These are phyloP conservation scores for Candida sp. DNA, from an alignment of 1,139 yeast species.

Conservation along the genomic window DNA sequence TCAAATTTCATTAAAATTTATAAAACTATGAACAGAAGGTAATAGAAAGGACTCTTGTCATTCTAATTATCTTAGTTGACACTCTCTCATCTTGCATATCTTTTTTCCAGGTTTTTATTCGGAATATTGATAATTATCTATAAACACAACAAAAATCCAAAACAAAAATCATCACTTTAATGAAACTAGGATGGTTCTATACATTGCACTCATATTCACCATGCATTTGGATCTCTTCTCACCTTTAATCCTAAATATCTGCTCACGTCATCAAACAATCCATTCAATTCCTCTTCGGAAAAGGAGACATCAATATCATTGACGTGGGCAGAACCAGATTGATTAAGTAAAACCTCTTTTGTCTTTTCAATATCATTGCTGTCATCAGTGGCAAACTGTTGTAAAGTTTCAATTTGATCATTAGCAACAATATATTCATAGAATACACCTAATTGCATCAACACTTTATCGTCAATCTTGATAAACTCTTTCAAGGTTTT, in stretches of 20 bases:
- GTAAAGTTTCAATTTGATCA: conserved; percentile 41
- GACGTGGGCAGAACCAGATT: conserved; percentile 11
- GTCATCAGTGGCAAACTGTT: conserved; percentile 45
- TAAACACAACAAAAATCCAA: no score
- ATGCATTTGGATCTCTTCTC: conserved; percentile 49
- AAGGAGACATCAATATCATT: conserved; percentile 8
- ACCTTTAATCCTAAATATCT: conserved; percentile 62
- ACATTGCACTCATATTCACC: conserved; percentile 26
- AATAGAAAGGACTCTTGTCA: no score
- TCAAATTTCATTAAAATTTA: no score
- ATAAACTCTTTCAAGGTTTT: conserved; percentile 52
- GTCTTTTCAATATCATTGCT: conserved; percentile 29
- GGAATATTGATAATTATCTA: no score
- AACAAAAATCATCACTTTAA: no score
- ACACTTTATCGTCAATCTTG: conserved; percentile 35
- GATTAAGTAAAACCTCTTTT: conserved; percentile 15
- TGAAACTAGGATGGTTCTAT: no score
- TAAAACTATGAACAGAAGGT: no score
- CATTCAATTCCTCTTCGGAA: conserved; percentile 34
- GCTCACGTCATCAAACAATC: conserved; percentile 60
- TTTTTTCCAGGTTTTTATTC: no score
- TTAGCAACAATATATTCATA: conserved; percentile 65
- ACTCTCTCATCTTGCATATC: no score
- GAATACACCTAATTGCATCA: conserved; percentile 59
- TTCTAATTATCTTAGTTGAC: no score